These are phyloP conservation scores for Tolypocladium endophyticum DNA, from an alignment of 2,329 filamentous ascomycete species.

Conservation along the genomic window DNA sequence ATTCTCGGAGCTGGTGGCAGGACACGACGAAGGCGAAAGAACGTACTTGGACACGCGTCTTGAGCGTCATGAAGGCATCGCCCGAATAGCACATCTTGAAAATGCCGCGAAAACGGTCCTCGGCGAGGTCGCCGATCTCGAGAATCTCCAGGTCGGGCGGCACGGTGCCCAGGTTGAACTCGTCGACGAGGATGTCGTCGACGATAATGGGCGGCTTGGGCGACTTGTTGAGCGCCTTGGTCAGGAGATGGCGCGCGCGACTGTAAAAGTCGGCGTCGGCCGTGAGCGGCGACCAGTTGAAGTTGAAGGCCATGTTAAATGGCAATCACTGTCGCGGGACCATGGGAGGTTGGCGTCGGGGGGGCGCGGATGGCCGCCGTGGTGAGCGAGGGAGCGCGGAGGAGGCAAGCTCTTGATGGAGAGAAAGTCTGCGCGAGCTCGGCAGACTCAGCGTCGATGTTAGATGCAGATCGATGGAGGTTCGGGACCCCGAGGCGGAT, in stretches of 20 bases:
- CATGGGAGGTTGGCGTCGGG: conserved; percentile 17
- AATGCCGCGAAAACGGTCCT: conserved; percentile 93
- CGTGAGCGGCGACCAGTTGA: conserved; percentile 99
- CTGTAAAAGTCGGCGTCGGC: conserved; percentile 87
- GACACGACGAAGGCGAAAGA: conserved; percentile 6
- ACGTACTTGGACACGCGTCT: conserved; percentile 84
- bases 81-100: conserved; percentile 99
- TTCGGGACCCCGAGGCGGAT: neutral
- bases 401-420: neutral
- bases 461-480: neutral
- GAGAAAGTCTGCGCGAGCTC: neutral
- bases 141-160: conserved; percentile 93
- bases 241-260: conserved; percentile 87
- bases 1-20: conserved; percentile 7
- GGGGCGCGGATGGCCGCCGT: conserved; percentile 5
- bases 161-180: conserved; percentile 90
- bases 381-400: neutral
- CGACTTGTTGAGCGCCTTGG: conserved; percentile 90
- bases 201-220: conserved; percentile 98
- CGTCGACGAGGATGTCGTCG: conserved; percentile 96
- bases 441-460: neutral
- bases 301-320: conserved; percentile 94
- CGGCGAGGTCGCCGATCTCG: conserved; percentile 93
- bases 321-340: conserved; percentile 24
- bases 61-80: conserved; percentile 89